Percentiles rank a stretch among this genome's conserved stretches.
These are phyloP conservation scores for Coprinellus aureogranulatus DNA, from an alignment of 768 basidiomycete species.

Conservation along the genomic window DNA sequence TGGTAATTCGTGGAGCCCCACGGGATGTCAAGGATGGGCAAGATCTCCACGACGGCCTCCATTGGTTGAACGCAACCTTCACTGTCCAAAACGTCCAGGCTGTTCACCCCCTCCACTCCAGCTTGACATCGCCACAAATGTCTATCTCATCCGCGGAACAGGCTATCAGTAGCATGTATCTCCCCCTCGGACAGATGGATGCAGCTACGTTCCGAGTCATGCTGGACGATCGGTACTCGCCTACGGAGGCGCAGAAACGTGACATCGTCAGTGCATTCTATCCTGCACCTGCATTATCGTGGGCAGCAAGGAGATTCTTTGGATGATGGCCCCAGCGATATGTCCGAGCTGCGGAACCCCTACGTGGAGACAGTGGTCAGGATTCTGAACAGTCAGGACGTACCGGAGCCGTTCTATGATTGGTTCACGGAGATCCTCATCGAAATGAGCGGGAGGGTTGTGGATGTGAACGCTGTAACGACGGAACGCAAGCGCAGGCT, in stretches of 20 bases:
- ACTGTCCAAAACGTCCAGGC: conserved; percentile 24
- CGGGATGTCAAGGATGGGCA: conserved; percentile 18
- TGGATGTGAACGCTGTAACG: not conserved
- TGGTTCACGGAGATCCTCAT: conserved; percentile 27
- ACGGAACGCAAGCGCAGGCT: not conserved
- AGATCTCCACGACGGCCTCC: conserved; percentile 24
- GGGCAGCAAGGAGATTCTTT: conserved; percentile 12
- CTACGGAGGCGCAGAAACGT: conserved; percentile 24
- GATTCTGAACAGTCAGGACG: conserved; percentile 31
- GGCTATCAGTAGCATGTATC: conserved; percentile 17
- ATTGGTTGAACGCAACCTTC: conserved; percentile 29
- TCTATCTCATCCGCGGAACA: conserved; percentile 18
- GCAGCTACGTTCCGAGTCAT: conserved; percentile 26
- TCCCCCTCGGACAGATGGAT: conserved; percentile 22
- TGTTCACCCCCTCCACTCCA: conserved; percentile 26
- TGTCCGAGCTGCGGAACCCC: conserved; percentile 14
- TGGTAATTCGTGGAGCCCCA: conserved; percentile 21
- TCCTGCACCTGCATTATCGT: conserved; percentile 26
- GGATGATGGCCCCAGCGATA: not conserved
- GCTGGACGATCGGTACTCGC: conserved; percentile 30
- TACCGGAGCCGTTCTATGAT: conserved; percentile 29
- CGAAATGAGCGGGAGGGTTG: conserved; percentile 1
- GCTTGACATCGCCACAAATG: conserved; percentile 22
- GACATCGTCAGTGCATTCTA: conserved; percentile 29
- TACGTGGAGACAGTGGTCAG: conserved; percentile 28